These are phyloP conservation scores for Polyplosphaeria fusca DNA, from an alignment of 495 filamentous ascomycete genomes.

Conservation along the genomic window DNA sequence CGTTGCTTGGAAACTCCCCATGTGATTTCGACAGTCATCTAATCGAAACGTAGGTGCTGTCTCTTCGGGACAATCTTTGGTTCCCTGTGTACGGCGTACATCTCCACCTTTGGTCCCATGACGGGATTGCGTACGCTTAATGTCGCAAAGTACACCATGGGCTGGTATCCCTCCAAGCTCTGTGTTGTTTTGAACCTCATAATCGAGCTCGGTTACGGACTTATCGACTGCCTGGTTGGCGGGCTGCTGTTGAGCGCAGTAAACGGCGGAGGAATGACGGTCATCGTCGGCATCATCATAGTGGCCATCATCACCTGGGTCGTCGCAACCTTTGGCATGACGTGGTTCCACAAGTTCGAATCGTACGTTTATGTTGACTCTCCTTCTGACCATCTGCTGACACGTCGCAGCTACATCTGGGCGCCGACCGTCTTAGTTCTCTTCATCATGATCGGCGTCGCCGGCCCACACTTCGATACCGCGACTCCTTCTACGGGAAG, in stretches of 20 bases:
- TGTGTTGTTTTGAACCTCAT: slow-evolving; percentile 30
- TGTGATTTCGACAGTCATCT: no score
- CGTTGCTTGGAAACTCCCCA: no score
- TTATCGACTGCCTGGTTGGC: slow-evolving; percentile 40
- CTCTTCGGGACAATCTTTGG: slow-evolving; percentile 21
- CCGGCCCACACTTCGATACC: slow-evolving; percentile 33
- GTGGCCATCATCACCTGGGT: slow-evolving; percentile 29
- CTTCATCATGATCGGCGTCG: slow-evolving; percentile 32
- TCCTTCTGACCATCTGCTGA: not conserved
- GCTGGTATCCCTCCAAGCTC: slow-evolving; percentile 34
- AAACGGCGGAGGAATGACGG: slow-evolving; percentile 29
- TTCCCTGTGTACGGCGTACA: slow-evolving; percentile 22
- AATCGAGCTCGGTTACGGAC: slow-evolving; percentile 29
- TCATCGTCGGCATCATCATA: slow-evolving; percentile 33
- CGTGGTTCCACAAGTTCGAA: slow-evolving; percentile 31
- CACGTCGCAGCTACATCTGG: slow-evolving; percentile 20
- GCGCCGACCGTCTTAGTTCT: slow-evolving; percentile 28
- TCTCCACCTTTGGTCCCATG: slow-evolving; percentile 28
- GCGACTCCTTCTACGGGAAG: slow-evolving; percentile 22
- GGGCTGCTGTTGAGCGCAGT: slow-evolving; percentile 56
- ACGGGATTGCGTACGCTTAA: slow-evolving; percentile 27
- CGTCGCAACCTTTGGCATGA: slow-evolving; percentile 33
- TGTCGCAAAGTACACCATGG: slow-evolving; percentile 32
- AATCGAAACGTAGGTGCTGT: not conserved
- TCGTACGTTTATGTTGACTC: slow-evolving; percentile 6